Base-by-base conservation (phyloP, 129 eudicot species). In the Solidago caesia region DNA sequence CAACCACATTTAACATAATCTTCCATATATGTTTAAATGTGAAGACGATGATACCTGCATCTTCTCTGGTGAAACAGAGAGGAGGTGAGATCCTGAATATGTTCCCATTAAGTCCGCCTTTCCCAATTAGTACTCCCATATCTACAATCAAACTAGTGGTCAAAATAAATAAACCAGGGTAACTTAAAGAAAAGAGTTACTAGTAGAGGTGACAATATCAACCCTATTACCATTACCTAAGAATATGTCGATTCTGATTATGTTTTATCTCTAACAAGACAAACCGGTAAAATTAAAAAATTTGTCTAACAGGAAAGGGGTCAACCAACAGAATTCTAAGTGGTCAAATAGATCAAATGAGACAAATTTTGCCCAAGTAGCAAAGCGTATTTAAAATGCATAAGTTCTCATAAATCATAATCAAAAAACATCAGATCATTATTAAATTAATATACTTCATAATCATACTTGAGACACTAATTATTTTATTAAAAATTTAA, bases 51-150 rank as follows among this genome's bases (percentile, higher is more conserved):
- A 3, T 44, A 91, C 91, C 93, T 60, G 96, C 91, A 73, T 85
- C 96, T 70, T 85, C 84, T 68, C 77, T 90, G 69, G 88, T 85
- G 84, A 90, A 87, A 78, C 96, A 90, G 13, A 90, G 87, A 9
- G 96, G 91, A 75, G 91, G 96, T 43, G 91, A 81, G 76, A 90
- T 85, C 46, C 96, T 82, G 84, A 90, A 87, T 53, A 87, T 88
- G 47, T 90, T 87, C 71, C 93, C 96, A 49, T 73, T 60, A 68
- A 87, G 85, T 48, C 96, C 93, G 16, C 96, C 91, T 87, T 90
- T 90, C 43, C 96, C 93, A 1, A 90, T 70, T 62, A 90, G 81
- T 26, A 90, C 88, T 76, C 96, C 96, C 87, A 85, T 75, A 9
- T 90, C 96, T 90, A 68, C 13, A 81, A 71, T 47, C 68, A 42